phyloP scores from a whole-genome alignment of 1,284 basidiomycete species.

The Porphyrellus sp. region DNA sequence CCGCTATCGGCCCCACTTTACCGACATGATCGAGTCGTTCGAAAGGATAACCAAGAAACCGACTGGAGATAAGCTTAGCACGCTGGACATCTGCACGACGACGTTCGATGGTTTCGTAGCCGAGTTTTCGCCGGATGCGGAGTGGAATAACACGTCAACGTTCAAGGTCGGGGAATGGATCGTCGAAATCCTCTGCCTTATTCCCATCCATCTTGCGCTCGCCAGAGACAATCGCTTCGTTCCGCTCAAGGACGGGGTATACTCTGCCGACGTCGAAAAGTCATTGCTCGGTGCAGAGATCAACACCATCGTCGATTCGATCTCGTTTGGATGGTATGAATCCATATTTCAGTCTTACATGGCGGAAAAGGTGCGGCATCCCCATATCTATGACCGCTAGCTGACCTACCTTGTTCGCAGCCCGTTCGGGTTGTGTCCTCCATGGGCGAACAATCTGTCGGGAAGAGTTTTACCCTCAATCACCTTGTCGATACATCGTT shows the following conservation, averaged over 20 bases:
- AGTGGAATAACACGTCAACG: slow-evolving; percentile 33
- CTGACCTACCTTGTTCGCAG: slow-evolving; percentile 30
- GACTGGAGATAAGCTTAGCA: slow-evolving; percentile 41
- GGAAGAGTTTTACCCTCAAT: slow-evolving; percentile 58
- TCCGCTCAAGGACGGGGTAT: slow-evolving; percentile 56
- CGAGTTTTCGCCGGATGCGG: slow-evolving; percentile 5
- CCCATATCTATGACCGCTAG: not conserved
- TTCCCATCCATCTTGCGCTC: slow-evolving; percentile 61
- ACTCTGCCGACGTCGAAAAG: slow-evolving; percentile 46
- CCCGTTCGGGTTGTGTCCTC: slow-evolving; percentile 61
- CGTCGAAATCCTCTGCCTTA: slow-evolving; percentile 56
- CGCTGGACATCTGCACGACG: slow-evolving; percentile 33
- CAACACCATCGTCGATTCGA: slow-evolving; percentile 47
- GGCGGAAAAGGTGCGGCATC: slow-evolving; percentile 45
- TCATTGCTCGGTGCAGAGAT: slow-evolving; percentile 56
- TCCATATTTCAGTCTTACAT: slow-evolving; percentile 61
- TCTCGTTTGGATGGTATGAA: slow-evolving; percentile 66
- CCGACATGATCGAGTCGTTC: slow-evolving; percentile 44
- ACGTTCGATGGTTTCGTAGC: slow-evolving; percentile 18
- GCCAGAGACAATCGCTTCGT: slow-evolving; percentile 57
- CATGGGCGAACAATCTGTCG: slow-evolving; percentile 67
- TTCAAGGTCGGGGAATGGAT: slow-evolving; percentile 58
- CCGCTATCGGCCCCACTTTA: slow-evolving; percentile 42
- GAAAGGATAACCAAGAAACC: slow-evolving; percentile 50
- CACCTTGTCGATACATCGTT: slow-evolving; percentile 62